A percentile compares a stretch with the other conserved stretches of the same genome.
Evolutionary conservation across 2,329 filamentous ascomycete species (phyloP).

Genomic region (Fonsecaea monophora): DNA sequence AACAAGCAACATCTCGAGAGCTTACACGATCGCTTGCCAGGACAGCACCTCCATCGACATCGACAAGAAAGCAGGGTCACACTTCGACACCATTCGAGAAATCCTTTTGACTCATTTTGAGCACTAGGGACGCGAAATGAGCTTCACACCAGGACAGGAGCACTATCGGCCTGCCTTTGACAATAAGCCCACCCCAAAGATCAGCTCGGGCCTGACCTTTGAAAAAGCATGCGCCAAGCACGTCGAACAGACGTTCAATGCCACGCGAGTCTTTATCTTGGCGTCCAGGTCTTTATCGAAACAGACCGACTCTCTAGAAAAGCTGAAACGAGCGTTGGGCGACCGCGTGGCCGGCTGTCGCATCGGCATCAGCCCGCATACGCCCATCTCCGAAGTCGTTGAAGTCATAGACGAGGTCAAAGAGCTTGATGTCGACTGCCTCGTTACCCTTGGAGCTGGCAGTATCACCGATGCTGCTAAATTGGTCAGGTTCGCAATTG

Average conservation of each 20-base stretch:
- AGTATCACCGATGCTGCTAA: slow-evolving; percentile 64
- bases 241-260: slow-evolving; percentile 5
- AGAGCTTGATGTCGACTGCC: slow-evolving; percentile 66
- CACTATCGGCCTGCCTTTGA: neutral
- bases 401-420: neutral
- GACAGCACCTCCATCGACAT: no score
- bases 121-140: neutral
- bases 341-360: neutral
- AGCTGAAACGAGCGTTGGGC: slow-evolving; percentile 3
- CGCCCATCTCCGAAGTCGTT: slow-evolving; percentile 5
- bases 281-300: slow-evolving; percentile 4
- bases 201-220: neutral
- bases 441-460: slow-evolving; percentile 55
- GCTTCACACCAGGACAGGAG: neutral
- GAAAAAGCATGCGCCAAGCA: slow-evolving; percentile 5
- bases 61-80: no score
- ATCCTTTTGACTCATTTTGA: neutral
- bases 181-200: neutral
- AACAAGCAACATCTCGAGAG: no score
- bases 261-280: slow-evolving; percentile 3
- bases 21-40: no score
- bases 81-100: neutral
- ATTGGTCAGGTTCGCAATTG: slow-evolving; percentile 56
- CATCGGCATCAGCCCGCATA: slow-evolving; percentile 10
- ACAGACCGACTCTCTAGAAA: slow-evolving; percentile 2